Evolutionary conservation across 805 yeast genomes (phyloP).

Genomic region (Candida cerambycidarum): DNA sequence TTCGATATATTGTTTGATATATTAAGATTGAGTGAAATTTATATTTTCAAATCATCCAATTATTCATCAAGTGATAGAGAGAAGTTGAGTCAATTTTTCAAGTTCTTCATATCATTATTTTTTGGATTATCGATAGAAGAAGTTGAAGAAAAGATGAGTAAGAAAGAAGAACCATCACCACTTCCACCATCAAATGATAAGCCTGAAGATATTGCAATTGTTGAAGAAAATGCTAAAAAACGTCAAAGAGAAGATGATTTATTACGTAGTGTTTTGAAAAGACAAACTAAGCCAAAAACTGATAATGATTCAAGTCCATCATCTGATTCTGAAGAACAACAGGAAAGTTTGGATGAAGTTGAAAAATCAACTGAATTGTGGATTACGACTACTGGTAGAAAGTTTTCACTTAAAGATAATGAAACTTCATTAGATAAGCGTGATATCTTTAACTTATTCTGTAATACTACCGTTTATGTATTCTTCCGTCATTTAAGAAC

Average conservation of each 20-base stretch:
- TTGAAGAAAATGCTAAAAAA: conserved; percentile 34
- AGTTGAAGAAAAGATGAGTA: conserved; percentile 38
- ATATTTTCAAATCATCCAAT: conserved; percentile 64
- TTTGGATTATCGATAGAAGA: conserved; percentile 57
- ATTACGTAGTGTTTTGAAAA: conserved; percentile 60
- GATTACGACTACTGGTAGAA: conserved; percentile 38
- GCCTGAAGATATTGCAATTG: not conserved
- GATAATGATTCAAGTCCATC: conserved; percentile 33
- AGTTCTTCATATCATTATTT: conserved; percentile 68
- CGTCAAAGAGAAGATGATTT: conserved; percentile 55
- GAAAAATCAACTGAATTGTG: conserved; percentile 43
- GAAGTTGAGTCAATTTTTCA: conserved; percentile 67
- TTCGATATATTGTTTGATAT: conserved; percentile 72
- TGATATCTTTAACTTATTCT: conserved; percentile 72
- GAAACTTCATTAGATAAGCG: conserved; percentile 36
- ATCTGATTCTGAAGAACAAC: conserved; percentile 33
- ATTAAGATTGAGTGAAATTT: conserved; percentile 62
- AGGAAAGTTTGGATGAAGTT: conserved; percentile 28
- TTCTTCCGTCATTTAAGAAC: conserved; percentile 85
- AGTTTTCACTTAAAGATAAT: conserved; percentile 29
- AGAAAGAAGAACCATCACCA: conserved; percentile 7
- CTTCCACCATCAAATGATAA: too few relatives aligned
- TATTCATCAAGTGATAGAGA: conserved; percentile 83
- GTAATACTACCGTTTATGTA: conserved; percentile 84
- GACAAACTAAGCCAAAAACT: conserved; percentile 43